Percentiles rank a stretch among this genome's conserved stretches.
These are phyloP conservation scores for Trichosporon sp. DNA, from an alignment of 1,284 basidiomycete genomes.

Conservation along the genomic window DNA sequence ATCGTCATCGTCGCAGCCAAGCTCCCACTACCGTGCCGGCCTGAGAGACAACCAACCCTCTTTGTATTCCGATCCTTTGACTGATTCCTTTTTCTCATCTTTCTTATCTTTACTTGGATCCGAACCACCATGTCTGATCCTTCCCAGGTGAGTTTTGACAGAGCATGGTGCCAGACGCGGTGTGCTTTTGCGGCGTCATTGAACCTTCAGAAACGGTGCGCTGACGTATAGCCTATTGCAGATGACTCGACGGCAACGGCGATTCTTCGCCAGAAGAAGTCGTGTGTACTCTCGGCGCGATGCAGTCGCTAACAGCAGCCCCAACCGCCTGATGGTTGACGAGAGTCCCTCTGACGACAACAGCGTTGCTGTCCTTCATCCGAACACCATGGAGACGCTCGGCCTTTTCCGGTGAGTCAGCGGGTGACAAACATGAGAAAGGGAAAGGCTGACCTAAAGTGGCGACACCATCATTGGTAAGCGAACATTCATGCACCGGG, in stretches of 20 bases:
- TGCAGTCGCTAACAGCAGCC: conserved; percentile 55
- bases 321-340: conserved; percentile 90
- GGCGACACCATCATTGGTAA: conserved; percentile 45
- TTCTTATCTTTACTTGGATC: background rate
- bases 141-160: conserved; percentile 14
- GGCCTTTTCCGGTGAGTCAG: conserved; percentile 76
- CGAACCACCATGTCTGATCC: conserved; percentile 20
- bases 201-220: background rate
- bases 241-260: conserved; percentile 67
- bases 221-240: conserved; percentile 25
- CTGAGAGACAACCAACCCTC: background rate
- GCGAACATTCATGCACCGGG: conserved; percentile 5
- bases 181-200: background rate
- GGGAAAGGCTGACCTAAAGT: conserved; percentile 10
- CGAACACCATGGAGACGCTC: conserved; percentile 92
- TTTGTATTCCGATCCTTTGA: background rate
- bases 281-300: no score
- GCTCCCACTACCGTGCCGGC: background rate
- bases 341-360: conserved; percentile 84
- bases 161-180: background rate
- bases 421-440: background rate
- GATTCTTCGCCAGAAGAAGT: conserved; percentile 91
- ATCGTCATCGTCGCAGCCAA: conserved; percentile 7
- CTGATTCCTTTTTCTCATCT: background rate
- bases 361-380: conserved; percentile 85